These are phyloP conservation scores for Panicum virgatum DNA, from an alignment of 202 grass and related monocot genomes.

Conservation along the genomic window DNA sequence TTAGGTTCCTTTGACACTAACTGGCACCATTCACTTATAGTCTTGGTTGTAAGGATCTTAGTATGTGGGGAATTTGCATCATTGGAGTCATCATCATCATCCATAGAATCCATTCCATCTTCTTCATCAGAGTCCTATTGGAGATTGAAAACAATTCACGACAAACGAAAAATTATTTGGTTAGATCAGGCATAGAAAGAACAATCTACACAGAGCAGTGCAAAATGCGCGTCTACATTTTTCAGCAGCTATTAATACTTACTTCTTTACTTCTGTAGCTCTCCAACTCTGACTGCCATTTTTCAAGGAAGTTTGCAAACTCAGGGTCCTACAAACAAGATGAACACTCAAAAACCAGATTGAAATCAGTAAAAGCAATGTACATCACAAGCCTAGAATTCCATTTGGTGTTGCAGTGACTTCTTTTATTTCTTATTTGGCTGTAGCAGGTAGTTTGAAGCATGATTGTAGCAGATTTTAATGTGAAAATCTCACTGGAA, in stretches of 20 bases:
- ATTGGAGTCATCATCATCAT: slow-evolving; percentile 25
- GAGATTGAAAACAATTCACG: slow-evolving; percentile 33
- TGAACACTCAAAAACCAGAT: slow-evolving; percentile 28
- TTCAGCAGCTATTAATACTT: slow-evolving; percentile 30
- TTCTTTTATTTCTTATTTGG: not conserved
- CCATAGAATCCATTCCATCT: slow-evolving; percentile 47
- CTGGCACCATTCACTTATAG: slow-evolving; percentile 89
- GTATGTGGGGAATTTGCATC: slow-evolving; percentile 38
- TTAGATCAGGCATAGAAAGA: not conserved
- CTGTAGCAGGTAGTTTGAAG: not conserved
- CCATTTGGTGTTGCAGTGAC: not conserved
- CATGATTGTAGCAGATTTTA: not conserved
- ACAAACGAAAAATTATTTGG: not conserved
- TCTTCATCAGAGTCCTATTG: slow-evolving; percentile 69
- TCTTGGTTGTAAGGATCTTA: slow-evolving; percentile 74
- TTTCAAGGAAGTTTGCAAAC: slow-evolving; percentile 73
- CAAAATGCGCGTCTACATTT: not conserved
- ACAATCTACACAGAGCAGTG: slow-evolving; percentile 19
- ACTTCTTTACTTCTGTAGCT: slow-evolving; percentile 56
- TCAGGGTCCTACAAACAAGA: slow-evolving; percentile 70
- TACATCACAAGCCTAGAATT: slow-evolving; percentile 4
- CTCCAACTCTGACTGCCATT: slow-evolving; percentile 45
- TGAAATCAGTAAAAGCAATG: slow-evolving; percentile 8
- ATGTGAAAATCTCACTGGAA: not conserved
- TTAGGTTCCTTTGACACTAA: slow-evolving; percentile 79